Base-by-base conservation (phyloP, 2,329 filamentous ascomycete genomes). In the Periconia macrospinosa region DNA sequence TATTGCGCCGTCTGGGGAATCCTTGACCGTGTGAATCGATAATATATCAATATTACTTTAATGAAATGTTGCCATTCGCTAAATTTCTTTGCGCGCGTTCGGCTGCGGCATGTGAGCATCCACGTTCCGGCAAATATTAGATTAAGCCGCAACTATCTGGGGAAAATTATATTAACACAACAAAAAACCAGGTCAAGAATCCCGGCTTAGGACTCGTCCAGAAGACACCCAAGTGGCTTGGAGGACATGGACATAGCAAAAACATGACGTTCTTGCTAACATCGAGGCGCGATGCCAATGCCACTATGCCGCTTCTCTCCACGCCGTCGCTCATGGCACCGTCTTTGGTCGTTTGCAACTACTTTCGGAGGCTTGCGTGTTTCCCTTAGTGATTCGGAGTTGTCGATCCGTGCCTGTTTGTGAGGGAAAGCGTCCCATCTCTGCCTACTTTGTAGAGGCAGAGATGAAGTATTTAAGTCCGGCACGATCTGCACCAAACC, bases 401-500 rank as follows among this genome's bases (percentile, higher is more conserved):
- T 30, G 6, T 11, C 7, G 2, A 10, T 46, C 44, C 44, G 44
- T 46, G 23, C 8, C 27, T 14, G n/a, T 6, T 8, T 46, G 23
- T 35, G 30, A 20, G 19, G 42, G n/a, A 2, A 35, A 14, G 5
- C 20, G 44, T 35, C 23, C 44, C 9, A 17, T 30, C 20, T 40
- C 33, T 18, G 14, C 18, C n/a, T 15, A 17, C 37, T 35, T 48
- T 41, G 46, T 20, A 20, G 11, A n/a, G 13, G 8, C 20, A 23
- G 19, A 14, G 42, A 27, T 8, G 20, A 23, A 20, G 37, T 48
- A 41, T 48, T 40, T 41, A 48, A 41, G 46, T 6, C 19, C 23
- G 46, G n/a, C 13, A 27, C 14, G 46, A 48, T 48, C 46, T 20
- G 13, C 46, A 27, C n/a, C 46, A 30, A 48, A 48, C 23, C 45